phyloP scores from a whole-genome alignment of 352 stramenopile genomes.

The Elongisporangium undulatum region DNA sequence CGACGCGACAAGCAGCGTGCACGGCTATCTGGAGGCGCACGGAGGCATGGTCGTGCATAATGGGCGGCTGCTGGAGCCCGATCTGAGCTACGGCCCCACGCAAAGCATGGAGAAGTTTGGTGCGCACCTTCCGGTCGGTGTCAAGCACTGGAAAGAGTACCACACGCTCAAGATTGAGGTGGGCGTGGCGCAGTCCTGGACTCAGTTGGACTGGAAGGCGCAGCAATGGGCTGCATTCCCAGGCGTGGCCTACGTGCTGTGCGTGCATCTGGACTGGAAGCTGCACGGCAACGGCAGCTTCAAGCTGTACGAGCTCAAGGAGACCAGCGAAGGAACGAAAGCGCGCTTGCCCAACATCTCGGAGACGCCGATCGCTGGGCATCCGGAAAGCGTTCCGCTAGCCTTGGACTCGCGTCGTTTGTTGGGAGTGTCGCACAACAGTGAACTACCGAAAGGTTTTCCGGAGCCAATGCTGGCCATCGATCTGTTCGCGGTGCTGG shows the following conservation, averaged over 20 bases:
- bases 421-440: conserved; percentile 2
- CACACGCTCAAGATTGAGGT: conserved; percentile 23
- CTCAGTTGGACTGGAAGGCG: conserved; percentile 9
- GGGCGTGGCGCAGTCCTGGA: conserved; percentile 11
- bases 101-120: conserved; percentile 4
- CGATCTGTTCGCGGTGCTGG: not conserved
- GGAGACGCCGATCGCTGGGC: conserved; percentile 2
- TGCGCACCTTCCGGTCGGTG: conserved; percentile 1
- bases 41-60: not conserved
- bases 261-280: conserved; percentile 6
- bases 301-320: conserved; percentile 7
- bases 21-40: not conserved
- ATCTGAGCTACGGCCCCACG: not conserved
- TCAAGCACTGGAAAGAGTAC: conserved; percentile 10
- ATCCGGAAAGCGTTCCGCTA: not conserved
- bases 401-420: conserved; percentile 8
- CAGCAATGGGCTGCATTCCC: conserved; percentile 16
- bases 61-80: not conserved
- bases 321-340: not conserved
- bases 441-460: not conserved
- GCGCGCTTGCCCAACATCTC: not conserved
- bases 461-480: conserved; percentile 1
- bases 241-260: conserved; percentile 16
- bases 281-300: conserved; percentile 5
- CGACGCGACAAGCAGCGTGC: conserved; percentile 1